Evolutionary conservation across 2,329 filamentous ascomycete species (phyloP), one percentile per base, ranked within the genome.

Genomic region (Penicillium occitanis): DNA sequence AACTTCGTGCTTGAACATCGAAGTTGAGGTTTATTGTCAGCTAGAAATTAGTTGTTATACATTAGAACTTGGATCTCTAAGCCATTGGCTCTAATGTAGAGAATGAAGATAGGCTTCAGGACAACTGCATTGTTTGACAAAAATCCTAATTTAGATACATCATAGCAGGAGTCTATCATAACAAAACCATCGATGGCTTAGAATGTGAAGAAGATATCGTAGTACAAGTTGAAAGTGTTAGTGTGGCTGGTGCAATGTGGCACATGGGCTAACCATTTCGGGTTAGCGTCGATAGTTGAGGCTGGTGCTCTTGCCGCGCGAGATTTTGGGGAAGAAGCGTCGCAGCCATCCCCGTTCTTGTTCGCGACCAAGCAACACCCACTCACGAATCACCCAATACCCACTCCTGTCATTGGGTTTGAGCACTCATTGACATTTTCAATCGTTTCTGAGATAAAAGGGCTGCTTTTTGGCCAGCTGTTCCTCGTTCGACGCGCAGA

Each of bases 321-420:
- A 70, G 65, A 62, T 69, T 70, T 70, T 68, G 67, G 68, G 62
- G 59, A 64, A 50, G 58, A 63, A 64, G 42, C 40, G 65, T 67
- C 65, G 59, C 59, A 64, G 59, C 60, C 65, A 61, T 58, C 64
- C 46, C 55, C 58, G 58, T 66, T 46, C 63, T 62, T 63, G 62
- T 70, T 63, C 66, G 64, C 68, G 66, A 68, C 53, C 50, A 59
- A 65, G 19, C 61, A 59, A 53, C 40, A 67, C 33, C 30, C 61
- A 35, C 30, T 48, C 61, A 30, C 60, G 19, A 48, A 46, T 37
- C 51, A 60, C 60, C 44, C 53, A 60, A 63, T 62, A 51, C 65
- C 44, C 37, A 50, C 64, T 68, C 55, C 33, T 63, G 61, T 17
- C 61, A 61, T 61, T 61, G 35, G 55, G 28, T 58, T 44, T 46